These are phyloP conservation scores for Podospora tetraspora DNA, from an alignment of 495 filamentous ascomycete genomes.

Conservation along the genomic window DNA sequence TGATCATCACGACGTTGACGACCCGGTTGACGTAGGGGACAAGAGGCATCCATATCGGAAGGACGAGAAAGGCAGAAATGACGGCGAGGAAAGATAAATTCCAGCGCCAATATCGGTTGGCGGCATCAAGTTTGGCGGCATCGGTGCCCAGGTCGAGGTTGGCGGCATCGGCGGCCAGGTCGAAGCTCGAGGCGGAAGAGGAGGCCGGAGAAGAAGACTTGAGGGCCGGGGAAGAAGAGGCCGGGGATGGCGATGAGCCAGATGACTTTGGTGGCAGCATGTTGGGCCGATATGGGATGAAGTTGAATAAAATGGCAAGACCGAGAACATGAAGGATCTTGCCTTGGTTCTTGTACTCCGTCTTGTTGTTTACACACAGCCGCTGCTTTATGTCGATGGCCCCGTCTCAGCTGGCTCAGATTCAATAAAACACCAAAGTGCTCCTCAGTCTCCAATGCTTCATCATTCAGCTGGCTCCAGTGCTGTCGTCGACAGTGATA, in stretches of 20 bases:
- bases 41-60: conserved; percentile 9
- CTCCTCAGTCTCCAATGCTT: background rate
- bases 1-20: conserved; percentile 10
- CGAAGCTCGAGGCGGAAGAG: background rate
- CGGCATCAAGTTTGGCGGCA: background rate
- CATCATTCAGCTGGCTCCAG: background rate
- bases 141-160: background rate
- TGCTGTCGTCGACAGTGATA: background rate
- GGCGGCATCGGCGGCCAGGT: background rate
- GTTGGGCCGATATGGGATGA: background rate
- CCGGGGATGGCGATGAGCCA: background rate
- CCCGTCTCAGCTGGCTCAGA: background rate
- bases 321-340: background rate
- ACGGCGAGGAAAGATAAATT: conserved; percentile 2
- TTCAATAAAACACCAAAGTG: background rate
- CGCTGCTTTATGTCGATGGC: no score
- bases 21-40: conserved; percentile 8
- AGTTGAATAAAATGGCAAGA: background rate
- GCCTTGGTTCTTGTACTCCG: background rate
- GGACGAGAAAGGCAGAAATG: conserved; percentile 6
- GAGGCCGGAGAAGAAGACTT: no score
- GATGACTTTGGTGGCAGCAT: background rate
- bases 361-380: no score
- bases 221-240: background rate
- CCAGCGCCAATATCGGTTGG: conserved; percentile 9